Evolutionary conservation across 306 rosid species (phyloP).

Genomic region (Pachyrhizus erosus): DNA sequence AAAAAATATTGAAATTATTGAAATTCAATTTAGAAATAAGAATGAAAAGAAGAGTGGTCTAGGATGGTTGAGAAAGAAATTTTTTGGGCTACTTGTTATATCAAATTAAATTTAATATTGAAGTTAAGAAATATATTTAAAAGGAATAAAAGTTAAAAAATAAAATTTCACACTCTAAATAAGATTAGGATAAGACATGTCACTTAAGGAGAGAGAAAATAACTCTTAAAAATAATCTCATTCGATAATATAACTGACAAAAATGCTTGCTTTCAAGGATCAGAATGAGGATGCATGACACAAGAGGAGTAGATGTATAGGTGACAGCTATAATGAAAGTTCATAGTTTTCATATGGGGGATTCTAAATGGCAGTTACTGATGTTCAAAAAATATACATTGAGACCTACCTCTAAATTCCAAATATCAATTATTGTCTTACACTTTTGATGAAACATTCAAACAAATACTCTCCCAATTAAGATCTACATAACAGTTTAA

Average conservation of each 20-base stretch:
- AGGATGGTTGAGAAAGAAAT: background rate
- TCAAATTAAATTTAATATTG: background rate
- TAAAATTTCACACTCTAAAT: no score
- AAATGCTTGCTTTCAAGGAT: background rate
- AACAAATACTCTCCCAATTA: background rate
- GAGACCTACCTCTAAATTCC: background rate
- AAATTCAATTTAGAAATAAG: no score
- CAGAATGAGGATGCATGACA: background rate
- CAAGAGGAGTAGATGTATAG: background rate
- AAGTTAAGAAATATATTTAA: background rate
- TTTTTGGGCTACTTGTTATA: background rate
- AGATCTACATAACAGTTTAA: background rate
- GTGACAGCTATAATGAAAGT: constrained; percentile 8
- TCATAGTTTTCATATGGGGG: background rate
- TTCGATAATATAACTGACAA: background rate
- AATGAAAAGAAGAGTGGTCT: background rate
- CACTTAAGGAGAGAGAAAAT: background rate
- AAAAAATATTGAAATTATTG: no score
- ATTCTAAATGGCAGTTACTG: background rate
- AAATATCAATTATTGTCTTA: background rate
- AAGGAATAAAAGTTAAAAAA: no score
- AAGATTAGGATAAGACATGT: no score
- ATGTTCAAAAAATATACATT: constrained; percentile 5
- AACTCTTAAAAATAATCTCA: background rate
- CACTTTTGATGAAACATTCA: background rate